Conservation (phyloP, 306 rosid genomes). For the Alnus glutinosa region DNA sequence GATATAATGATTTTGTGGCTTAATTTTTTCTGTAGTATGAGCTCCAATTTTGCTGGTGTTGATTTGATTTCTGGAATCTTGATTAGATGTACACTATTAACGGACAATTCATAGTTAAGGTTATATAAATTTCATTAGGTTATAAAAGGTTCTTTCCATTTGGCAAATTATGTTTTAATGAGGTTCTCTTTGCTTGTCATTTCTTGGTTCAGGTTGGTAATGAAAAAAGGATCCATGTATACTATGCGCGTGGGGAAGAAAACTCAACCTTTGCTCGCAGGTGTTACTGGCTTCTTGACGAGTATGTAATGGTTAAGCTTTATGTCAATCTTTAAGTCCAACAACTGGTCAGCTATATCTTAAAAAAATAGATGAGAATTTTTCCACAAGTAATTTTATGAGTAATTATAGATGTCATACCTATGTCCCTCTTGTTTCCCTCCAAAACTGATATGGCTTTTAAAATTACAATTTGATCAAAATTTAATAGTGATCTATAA, state of each 20-base stretch:
- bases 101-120: not conserved
- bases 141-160: constrained; percentile 1
- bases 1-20: not conserved
- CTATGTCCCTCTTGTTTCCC: too few relatives aligned
- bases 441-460: too few relatives aligned
- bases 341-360: constrained; percentile 14
- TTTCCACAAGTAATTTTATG: constrained; percentile 6
- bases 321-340: constrained; percentile 21
- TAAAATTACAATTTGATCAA: too few relatives aligned
- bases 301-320: constrained; percentile 56
- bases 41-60: not conserved
- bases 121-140: not conserved
- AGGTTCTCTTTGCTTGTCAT: constrained; percentile 1
- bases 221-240: constrained; percentile 97
- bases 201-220: constrained; percentile 70
- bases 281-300: constrained; percentile 96
- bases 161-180: not conserved
- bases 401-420: too few relatives aligned
- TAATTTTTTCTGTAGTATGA: not conserved
- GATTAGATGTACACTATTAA: not conserved
- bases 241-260: constrained; percentile 93
- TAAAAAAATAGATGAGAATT: not conserved
- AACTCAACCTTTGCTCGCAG: constrained; percentile 80
- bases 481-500: too few relatives aligned
- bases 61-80: not conserved